Evolutionary conservation across 108 stramenopile genomes (phyloP).

Genomic region (Fragilariopsis cylindrus): DNA sequence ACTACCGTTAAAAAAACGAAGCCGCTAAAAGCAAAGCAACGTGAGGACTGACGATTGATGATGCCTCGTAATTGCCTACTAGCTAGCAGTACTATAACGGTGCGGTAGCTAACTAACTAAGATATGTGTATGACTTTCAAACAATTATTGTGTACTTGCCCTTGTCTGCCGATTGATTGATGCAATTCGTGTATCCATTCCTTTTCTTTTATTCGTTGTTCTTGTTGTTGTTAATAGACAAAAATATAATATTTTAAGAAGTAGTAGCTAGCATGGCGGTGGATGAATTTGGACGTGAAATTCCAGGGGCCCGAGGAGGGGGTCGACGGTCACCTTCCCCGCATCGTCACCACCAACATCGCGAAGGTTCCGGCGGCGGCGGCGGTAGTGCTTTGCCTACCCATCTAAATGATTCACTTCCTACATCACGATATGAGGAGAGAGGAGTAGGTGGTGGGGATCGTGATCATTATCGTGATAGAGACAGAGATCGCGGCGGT

Average conservation of each 20-base stretch:
- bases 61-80: too few relatives aligned
- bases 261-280: slow-evolving; percentile 39
- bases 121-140: too few relatives aligned
- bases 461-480: slow-evolving; percentile 24
- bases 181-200: too few relatives aligned
- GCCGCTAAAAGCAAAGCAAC: too few relatives aligned
- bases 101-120: too few relatives aligned
- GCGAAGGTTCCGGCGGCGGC: neutral
- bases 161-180: too few relatives aligned
- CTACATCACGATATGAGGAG: slow-evolving; percentile 24
- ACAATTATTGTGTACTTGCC: too few relatives aligned
- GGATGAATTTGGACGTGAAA: slow-evolving; percentile 83
- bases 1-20: too few relatives aligned
- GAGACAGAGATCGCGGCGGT: slow-evolving; percentile 15
- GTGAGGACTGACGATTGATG: too few relatives aligned
- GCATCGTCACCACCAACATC: slow-evolving; percentile 12
- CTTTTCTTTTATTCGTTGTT: too few relatives aligned
- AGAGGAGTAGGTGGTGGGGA: slow-evolving; percentile 1
- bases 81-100: too few relatives aligned
- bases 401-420: slow-evolving; percentile 20
- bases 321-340: slow-evolving; percentile 29
- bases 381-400: slow-evolving; percentile 21
- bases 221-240: too few relatives aligned
- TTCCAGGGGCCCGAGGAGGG: slow-evolving; percentile 39
- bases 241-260: neutral